These are phyloP conservation scores for Populus trichocarpa DNA, from an alignment of 441 rosid species.

Conservation along the genomic window DNA sequence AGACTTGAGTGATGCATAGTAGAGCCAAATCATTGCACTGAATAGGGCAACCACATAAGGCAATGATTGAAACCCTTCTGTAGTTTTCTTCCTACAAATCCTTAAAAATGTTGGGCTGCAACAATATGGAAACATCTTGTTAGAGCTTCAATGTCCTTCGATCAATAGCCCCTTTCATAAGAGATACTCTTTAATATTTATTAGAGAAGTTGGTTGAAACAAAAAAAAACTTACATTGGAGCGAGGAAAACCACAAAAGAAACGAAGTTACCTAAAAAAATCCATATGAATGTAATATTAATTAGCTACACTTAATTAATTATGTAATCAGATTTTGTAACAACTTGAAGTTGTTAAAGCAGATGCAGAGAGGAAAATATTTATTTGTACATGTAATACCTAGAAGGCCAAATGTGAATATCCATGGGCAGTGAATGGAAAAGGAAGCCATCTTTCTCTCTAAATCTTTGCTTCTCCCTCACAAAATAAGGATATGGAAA, in stretches of 20 bases:
- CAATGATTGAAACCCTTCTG: slow-evolving; percentile 69
- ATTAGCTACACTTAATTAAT: not conserved
- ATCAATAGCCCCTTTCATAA: not conserved
- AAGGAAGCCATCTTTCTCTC: slow-evolving; percentile 36
- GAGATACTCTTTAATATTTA: not conserved
- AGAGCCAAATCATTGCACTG: slow-evolving; percentile 83
- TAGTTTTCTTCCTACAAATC: slow-evolving; percentile 64
- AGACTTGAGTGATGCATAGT: slow-evolving; percentile 55
- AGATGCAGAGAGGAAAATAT: not conserved
- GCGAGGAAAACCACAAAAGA: slow-evolving; percentile 72
- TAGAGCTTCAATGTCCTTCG: not conserved
- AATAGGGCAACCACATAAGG: slow-evolving; percentile 76
- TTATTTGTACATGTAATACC: slow-evolving; percentile 27
- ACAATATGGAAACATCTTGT: not conserved
- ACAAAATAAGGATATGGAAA: not conserved
- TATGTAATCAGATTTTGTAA: not conserved
- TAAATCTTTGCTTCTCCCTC: slow-evolving; percentile 9
- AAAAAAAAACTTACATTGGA: slow-evolving; percentile 57
- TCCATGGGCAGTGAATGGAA: slow-evolving; percentile 43
- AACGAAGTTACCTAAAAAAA: slow-evolving; percentile 57
- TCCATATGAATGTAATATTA: not conserved
- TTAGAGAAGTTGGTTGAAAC: not conserved
- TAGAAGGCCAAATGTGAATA: slow-evolving; percentile 52
- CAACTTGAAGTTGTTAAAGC: not conserved
- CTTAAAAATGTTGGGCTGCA: slow-evolving; percentile 69